Base-by-base conservation (phyloP, 2,329 filamentous ascomycete genomes). In the Daldinia sp. region DNA sequence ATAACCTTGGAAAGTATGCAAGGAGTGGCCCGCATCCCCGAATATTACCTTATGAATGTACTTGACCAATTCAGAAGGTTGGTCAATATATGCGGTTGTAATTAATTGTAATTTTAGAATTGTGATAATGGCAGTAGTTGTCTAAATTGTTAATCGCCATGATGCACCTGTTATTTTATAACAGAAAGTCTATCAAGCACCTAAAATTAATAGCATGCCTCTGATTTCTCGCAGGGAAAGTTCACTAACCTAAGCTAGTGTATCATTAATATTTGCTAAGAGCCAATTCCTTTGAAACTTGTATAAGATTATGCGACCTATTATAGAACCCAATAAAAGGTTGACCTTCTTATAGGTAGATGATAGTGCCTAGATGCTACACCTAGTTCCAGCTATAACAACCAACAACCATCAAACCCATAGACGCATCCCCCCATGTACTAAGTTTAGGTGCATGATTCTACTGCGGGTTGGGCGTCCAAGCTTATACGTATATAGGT, bases 381-480 rank as follows among this genome's bases (percentile, higher is more conserved):
- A 11, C 10, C 32, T 34, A n/a, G 5, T 11, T 13, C 32, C 11
- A 2, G 32, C 10, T n/a, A n/a, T n/a, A n/a, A n/a, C n/a, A n/a
- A n/a, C n/a, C n/a, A n/a, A n/a, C n/a, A n/a, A n/a, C n/a, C n/a
- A n/a, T n/a, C 21, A 43, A 15, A 27, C 13, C 19, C 39, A 25
- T 41, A 34, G 47, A 27, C 23, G 27, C 23, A 48, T 30, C 23
- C n/a, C 17, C 29, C 10, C 21, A 51, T 51, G 34, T 52, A 27
- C 50, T 21, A 47, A 47, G 39, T 45, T 25, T 32, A 50, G 23
- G 6, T 41, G 35, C 45, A 50, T 50, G 25, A 21, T 41, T 21
- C 21, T 55, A 45, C 39, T 39, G 47, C 29, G 27, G 19, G 34
- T 60, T 63, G 54, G 61, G 61, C 56, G 43, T 48, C 49, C 39